phyloP scores from a whole-genome alignment of 495 filamentous ascomycete genomes.

The Penicillium goetzii region DNA sequence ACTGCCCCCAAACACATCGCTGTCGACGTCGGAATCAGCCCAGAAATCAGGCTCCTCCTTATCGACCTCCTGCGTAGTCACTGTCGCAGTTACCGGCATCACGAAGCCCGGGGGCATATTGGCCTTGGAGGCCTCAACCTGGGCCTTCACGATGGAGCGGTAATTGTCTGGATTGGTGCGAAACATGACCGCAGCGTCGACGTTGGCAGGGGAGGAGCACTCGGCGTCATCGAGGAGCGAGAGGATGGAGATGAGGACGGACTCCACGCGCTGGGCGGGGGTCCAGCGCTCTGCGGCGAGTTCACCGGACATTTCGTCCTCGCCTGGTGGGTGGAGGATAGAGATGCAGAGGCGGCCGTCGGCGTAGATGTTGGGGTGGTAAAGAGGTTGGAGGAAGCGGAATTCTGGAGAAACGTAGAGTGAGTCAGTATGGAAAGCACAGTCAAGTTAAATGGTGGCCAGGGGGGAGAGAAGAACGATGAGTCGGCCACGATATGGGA shows the following conservation, averaged over 20 bases:
- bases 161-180: slow-evolving; percentile 71
- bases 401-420: slow-evolving; percentile 57
- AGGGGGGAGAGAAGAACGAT: not conserved
- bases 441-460: not conserved
- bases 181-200: slow-evolving; percentile 87
- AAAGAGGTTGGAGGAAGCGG: slow-evolving; percentile 77
- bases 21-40: slow-evolving; percentile 75
- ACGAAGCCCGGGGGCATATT: slow-evolving; percentile 81
- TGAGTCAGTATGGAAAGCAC: slow-evolving; percentile 10
- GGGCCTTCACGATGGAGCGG: slow-evolving; percentile 65
- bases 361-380: slow-evolving; percentile 91
- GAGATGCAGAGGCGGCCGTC: slow-evolving; percentile 95
- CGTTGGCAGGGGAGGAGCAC: slow-evolving; percentile 89
- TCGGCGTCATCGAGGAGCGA: slow-evolving; percentile 95
- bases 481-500: not conserved
- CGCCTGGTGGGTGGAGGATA: slow-evolving; percentile 89
- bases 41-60: slow-evolving; percentile 83
- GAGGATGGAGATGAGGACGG: slow-evolving; percentile 88
- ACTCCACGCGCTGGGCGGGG: slow-evolving; percentile 89
- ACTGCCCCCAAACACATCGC: slow-evolving; percentile 77
- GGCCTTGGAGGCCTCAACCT: slow-evolving; percentile 71
- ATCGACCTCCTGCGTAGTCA: slow-evolving; percentile 62
- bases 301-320: slow-evolving; percentile 91
- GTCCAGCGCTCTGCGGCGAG: slow-evolving; percentile 88
- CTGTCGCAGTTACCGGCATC: slow-evolving; percentile 69